Percentiles rank a stretch among this genome's conserved stretches.
Evolutionary conservation across 345 rosid species (phyloP).

Genomic region (Kernera saxatilis): DNA sequence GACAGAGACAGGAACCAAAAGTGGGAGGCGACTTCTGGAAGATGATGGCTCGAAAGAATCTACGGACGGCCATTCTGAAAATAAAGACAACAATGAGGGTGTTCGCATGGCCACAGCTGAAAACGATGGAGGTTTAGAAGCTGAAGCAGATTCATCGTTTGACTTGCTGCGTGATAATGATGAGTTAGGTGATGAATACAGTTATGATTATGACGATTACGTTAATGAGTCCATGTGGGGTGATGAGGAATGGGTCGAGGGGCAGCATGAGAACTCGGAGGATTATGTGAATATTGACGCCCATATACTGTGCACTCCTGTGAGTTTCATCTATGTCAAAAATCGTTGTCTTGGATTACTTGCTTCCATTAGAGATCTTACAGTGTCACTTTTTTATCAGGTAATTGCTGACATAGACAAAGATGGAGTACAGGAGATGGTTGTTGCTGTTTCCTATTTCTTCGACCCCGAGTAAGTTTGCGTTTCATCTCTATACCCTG

Average conservation of each 20-base stretch:
- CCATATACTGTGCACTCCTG: slow-evolving; percentile 92
- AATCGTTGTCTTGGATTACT: slow-evolving; percentile 10
- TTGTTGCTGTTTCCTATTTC: slow-evolving; percentile 92
- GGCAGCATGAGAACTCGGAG: slow-evolving; percentile 71
- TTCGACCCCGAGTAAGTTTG: slow-evolving; percentile 91
- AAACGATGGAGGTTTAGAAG: slow-evolving; percentile 76
- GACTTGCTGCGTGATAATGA: slow-evolving; percentile 85
- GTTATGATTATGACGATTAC: slow-evolving; percentile 91
- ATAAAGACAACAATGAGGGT: slow-evolving; percentile 39
- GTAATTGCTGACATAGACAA: slow-evolving; percentile 97
- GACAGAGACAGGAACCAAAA: slow-evolving; percentile 38
- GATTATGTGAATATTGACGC: slow-evolving; percentile 91
- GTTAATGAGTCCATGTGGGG: slow-evolving; percentile 91
- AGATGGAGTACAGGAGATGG: slow-evolving; percentile 93
- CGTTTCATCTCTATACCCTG: slow-evolving; percentile 5
- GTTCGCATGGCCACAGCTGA: slow-evolving; percentile 64
- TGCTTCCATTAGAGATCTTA: slow-evolving; percentile 23
- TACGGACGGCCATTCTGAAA: slow-evolving; percentile 43
- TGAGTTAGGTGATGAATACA: slow-evolving; percentile 86
- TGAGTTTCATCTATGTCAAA: slow-evolving; percentile 42
- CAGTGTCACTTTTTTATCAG: slow-evolving; percentile 40
- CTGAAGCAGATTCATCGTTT: slow-evolving; percentile 87
- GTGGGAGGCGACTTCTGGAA: slow-evolving; percentile 77
- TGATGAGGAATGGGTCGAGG: slow-evolving; percentile 94
- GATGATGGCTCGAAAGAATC: slow-evolving; percentile 47